Percentiles rank a stretch among this genome's conserved stretches.
phyloP scores from a whole-genome alignment of 1,139 yeast species.

The Meyerozyma guilliermondii region DNA sequence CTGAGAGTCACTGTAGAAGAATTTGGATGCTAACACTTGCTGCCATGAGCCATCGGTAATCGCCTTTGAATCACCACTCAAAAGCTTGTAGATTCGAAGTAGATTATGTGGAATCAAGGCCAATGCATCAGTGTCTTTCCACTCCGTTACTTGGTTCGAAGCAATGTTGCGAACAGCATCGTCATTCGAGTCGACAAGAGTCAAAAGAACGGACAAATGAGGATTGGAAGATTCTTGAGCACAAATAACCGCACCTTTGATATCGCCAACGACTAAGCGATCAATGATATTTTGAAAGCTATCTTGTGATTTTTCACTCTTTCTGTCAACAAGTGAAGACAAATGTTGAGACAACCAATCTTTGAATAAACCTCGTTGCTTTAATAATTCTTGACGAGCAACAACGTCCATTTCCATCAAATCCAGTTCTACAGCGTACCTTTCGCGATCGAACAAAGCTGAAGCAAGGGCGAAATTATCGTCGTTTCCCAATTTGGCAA shows the following conservation, averaged over 20 bases:
- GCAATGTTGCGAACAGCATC: slow-evolving; percentile 53
- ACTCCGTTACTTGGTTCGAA: slow-evolving; percentile 53
- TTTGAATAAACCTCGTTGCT: slow-evolving; percentile 42
- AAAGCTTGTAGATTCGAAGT: slow-evolving; percentile 55
- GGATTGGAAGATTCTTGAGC: slow-evolving; percentile 57
- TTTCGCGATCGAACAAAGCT: slow-evolving; percentile 46
- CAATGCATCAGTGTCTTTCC: slow-evolving; percentile 46
- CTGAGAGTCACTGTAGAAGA: slow-evolving; percentile 53
- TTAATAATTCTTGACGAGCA: slow-evolving; percentile 16
- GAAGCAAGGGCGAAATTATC: slow-evolving; percentile 46
- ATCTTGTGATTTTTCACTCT: slow-evolving; percentile 17
- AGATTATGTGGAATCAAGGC: slow-evolving; percentile 48
- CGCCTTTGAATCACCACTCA: slow-evolving; percentile 51
- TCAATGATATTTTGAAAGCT: slow-evolving; percentile 48
- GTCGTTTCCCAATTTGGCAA: slow-evolving; percentile 8
- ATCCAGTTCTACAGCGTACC: slow-evolving; percentile 9
- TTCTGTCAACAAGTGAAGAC: not conserved
- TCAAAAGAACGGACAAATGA: slow-evolving; percentile 67
- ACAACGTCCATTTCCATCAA: slow-evolving; percentile 18
- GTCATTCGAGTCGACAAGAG: slow-evolving; percentile 69
- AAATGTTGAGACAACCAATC: slow-evolving; percentile 28
- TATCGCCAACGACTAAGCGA: slow-evolving; percentile 50
- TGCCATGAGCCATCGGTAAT: slow-evolving; percentile 61
- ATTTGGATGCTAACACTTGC: slow-evolving; percentile 49
- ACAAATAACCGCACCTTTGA: slow-evolving; percentile 54